Evolutionary conservation across 331 rosid genomes (phyloP).

Genomic region (Spiraea crenata): DNA sequence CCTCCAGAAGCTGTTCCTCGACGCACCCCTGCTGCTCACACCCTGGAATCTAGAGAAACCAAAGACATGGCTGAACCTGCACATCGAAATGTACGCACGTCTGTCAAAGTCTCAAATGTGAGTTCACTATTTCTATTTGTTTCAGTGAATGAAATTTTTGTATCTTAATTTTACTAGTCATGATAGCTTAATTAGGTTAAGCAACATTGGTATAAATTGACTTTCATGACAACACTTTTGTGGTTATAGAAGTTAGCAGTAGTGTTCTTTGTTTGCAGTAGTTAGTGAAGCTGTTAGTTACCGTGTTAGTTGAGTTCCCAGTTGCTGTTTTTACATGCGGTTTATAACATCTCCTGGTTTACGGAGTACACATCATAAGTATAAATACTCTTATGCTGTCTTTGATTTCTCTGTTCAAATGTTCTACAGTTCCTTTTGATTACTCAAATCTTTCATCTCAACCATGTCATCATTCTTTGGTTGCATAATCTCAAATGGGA

Average conservation of each 20-base stretch:
- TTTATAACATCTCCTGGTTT: too few species aligned
- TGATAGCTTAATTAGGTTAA: not conserved
- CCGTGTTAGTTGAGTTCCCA: too few species aligned
- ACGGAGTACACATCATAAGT: too few species aligned
- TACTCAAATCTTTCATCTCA: too few species aligned
- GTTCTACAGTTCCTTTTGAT: too few species aligned
- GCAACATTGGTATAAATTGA: too few species aligned
- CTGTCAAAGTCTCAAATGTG: constrained; percentile 78
- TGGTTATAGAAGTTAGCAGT: not conserved
- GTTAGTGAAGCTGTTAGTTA: too few species aligned
- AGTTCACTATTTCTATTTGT: constrained; percentile 29
- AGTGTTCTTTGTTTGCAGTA: not conserved
- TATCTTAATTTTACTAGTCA: not conserved
- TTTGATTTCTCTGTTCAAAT: too few species aligned
- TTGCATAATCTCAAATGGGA: too few species aligned
- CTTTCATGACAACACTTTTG: not conserved
- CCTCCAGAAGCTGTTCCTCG: constrained; percentile 62
- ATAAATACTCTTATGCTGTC: too few species aligned
- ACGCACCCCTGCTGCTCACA: constrained; percentile 44
- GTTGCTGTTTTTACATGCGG: too few species aligned
- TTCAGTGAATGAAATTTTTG: not conserved
- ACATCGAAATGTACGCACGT: constrained; percentile 67
- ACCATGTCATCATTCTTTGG: too few species aligned
- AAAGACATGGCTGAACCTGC: constrained; percentile 63
- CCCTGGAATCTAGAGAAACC: constrained; percentile 42